Percentiles rank a stretch among this genome's conserved stretches.
Conservation (phyloP, 1,284 basidiomycete species). For the Stereum hirsutum region DNA sequence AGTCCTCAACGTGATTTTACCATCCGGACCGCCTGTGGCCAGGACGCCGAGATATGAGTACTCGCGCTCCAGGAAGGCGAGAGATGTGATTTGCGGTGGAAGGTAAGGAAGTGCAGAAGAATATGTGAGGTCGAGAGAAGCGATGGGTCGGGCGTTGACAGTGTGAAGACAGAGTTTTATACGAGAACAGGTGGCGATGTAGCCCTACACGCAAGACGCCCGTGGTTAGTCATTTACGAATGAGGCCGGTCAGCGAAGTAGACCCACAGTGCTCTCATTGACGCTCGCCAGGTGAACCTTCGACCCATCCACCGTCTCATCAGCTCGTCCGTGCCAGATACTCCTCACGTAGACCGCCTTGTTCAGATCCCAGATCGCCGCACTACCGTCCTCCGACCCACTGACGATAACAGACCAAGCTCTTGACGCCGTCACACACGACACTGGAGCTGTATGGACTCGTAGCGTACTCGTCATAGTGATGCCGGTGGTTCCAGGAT, state of each 20-base stretch:
- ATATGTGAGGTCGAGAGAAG: constrained; percentile 48
- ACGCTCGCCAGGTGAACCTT: constrained; percentile 68
- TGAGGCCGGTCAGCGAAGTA: too few relatives aligned
- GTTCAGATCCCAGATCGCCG: constrained; percentile 89
- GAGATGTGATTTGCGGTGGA: constrained; percentile 35
- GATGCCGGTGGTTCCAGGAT: constrained; percentile 21
- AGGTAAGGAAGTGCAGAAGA: constrained; percentile 27
- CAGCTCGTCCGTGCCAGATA: constrained; percentile 52
- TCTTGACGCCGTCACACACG: constrained; percentile 67
- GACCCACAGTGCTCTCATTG: constrained; percentile 76
- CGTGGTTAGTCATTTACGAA: constrained; percentile 4
- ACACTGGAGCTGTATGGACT: constrained; percentile 62
- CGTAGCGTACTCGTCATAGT: constrained; percentile 68
- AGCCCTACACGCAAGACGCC: constrained; percentile 41
- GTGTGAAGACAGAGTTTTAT: constrained; percentile 68
- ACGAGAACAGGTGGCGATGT: constrained; percentile 73
- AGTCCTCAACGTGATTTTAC: constrained; percentile 58
- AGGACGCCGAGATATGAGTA: constrained; percentile 62
- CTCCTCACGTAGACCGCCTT: constrained; percentile 69
- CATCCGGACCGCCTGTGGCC: constrained; percentile 60
- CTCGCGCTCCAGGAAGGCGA: constrained; percentile 78
- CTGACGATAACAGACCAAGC: constrained; percentile 82
- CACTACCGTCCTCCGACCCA: constrained; percentile 79
- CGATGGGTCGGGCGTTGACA: constrained; percentile 72
- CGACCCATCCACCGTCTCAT: constrained; percentile 28